phyloP scores from a whole-genome alignment of 2,329 filamentous ascomycete genomes.

The Aaosphaeria arxii region DNA sequence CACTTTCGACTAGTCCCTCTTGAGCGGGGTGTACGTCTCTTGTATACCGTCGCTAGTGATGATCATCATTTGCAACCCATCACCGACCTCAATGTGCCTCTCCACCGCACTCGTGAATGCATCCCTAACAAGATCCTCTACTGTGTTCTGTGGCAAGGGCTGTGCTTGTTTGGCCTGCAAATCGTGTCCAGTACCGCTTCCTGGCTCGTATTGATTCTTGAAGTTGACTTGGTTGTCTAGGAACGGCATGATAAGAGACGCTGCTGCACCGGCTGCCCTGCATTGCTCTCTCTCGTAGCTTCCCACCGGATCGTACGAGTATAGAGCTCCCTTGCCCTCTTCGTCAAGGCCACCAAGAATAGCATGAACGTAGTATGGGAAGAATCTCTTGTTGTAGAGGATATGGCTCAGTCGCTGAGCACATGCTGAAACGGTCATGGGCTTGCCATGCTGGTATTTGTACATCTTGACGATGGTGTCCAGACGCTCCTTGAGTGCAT shows the following conservation, averaged over 20 bases:
- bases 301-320: conserved; percentile 96
- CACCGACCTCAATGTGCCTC: conserved; percentile 98
- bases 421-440: conserved; percentile 91
- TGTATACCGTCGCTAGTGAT: conserved; percentile 86
- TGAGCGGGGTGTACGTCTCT: conserved; percentile 79
- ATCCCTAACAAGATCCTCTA: conserved; percentile 89
- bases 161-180: conserved; percentile 67
- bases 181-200: conserved; percentile 78
- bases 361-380: conserved; percentile 95
- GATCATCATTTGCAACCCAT: conserved; percentile 91
- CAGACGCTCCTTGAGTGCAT: conserved; percentile 88
- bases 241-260: conserved; percentile 97
- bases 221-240: conserved; percentile 99
- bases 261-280: conserved; percentile 86
- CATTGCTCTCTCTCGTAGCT: conserved; percentile 98
- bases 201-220: conserved; percentile 96
- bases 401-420: conserved; percentile 94
- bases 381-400: conserved; percentile 96
- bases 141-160: conserved; percentile 68
- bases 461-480: conserved; percentile 98
- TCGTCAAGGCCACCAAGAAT: conserved; percentile 94
- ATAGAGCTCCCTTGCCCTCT: conserved; percentile 88
- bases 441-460: conserved; percentile 95
- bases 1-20: conserved; percentile 49
- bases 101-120: conserved; percentile 97